Conservation (phyloP, 2,329 filamentous ascomycete genomes). For the Neophaeococcomyces aloes region DNA sequence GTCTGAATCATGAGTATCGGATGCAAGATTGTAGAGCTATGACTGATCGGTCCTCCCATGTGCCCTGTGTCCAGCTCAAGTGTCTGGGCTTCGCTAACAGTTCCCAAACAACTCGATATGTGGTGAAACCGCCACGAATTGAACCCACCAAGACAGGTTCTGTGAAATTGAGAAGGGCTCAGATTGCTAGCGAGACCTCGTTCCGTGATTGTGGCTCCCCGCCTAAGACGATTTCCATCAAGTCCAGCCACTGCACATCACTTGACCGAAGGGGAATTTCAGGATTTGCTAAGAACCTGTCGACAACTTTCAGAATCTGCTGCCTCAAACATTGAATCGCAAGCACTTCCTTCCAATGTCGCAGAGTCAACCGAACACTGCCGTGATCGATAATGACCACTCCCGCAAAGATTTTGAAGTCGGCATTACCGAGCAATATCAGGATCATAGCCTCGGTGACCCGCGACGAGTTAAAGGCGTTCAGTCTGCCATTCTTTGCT, state of each 20-base stretch:
- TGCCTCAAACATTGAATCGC: constrained; percentile 70
- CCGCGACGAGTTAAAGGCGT: constrained; percentile 78
- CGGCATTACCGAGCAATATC: constrained; percentile 76
- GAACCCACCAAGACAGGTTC: too few species aligned
- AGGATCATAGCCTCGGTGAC: constrained; percentile 73
- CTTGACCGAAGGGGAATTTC: not conserved
- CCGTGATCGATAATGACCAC: constrained; percentile 82
- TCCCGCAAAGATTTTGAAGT: constrained; percentile 82
- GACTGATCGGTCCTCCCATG: too few species aligned
- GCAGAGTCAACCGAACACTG: constrained; percentile 67
- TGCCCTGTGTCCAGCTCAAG: too few species aligned
- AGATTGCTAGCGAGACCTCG: not conserved
- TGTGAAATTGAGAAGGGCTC: too few species aligned
- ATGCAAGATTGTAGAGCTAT: too few species aligned
- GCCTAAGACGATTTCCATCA: not conserved
- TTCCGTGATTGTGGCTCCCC: constrained; percentile 4
- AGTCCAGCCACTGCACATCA: constrained; percentile 5
- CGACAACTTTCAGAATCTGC: constrained; percentile 9
- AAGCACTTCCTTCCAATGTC: constrained; percentile 83
- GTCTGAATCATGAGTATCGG: too few species aligned
- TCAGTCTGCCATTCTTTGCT: constrained; percentile 64
- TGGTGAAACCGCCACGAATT: not conserved
- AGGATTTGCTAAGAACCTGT: constrained; percentile 1
- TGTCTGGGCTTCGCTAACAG: too few species aligned
- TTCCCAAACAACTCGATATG: too few species aligned